Evolutionary conservation across 2,329 filamentous ascomycete genomes (phyloP).

Genomic region (Kalaharituber pfeilii): DNA sequence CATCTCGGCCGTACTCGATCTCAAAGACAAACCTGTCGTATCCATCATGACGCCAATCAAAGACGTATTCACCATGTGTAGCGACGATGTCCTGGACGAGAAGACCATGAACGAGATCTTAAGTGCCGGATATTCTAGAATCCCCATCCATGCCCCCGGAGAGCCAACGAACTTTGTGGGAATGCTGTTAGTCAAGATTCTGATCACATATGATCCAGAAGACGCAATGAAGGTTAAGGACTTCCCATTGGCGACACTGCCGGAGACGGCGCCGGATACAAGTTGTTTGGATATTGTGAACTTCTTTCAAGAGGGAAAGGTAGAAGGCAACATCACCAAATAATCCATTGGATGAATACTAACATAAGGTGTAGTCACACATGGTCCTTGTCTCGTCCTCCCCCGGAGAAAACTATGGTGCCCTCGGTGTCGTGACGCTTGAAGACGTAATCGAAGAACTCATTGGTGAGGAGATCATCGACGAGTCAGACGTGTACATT

Average conservation of each 20-base stretch:
- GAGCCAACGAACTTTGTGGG: conserved; percentile 80
- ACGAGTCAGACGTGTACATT: conserved; percentile 95
- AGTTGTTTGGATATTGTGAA: conserved; percentile 98
- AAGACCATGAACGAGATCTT: conserved; percentile 87
- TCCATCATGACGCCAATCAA: conserved; percentile 98
- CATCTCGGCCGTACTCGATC: conserved; percentile 85
- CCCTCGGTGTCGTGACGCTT: conserved; percentile 80
- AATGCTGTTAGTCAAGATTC: conserved; percentile 95
- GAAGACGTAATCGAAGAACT: conserved; percentile 98
- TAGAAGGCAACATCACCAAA: background rate
- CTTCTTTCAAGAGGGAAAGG: conserved; percentile 96
- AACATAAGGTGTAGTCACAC: conserved; percentile 42
- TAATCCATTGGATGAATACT: background rate
- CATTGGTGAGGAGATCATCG: conserved; percentile 98
- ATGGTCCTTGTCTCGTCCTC: conserved; percentile 90
- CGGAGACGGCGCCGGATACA: conserved; percentile 85
- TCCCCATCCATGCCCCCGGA: conserved; percentile 78
- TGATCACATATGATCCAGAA: conserved; percentile 96
- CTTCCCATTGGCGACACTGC: conserved; percentile 81
- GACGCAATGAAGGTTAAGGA: conserved; percentile 74
- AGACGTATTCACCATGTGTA: conserved; percentile 92
- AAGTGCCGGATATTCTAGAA: conserved; percentile 84
- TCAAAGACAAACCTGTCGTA: conserved; percentile 90
- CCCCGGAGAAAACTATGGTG: conserved; percentile 80
- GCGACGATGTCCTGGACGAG: conserved; percentile 83